Base-by-base conservation (phyloP, 345 rosid genomes). In the Salix dunnii region DNA sequence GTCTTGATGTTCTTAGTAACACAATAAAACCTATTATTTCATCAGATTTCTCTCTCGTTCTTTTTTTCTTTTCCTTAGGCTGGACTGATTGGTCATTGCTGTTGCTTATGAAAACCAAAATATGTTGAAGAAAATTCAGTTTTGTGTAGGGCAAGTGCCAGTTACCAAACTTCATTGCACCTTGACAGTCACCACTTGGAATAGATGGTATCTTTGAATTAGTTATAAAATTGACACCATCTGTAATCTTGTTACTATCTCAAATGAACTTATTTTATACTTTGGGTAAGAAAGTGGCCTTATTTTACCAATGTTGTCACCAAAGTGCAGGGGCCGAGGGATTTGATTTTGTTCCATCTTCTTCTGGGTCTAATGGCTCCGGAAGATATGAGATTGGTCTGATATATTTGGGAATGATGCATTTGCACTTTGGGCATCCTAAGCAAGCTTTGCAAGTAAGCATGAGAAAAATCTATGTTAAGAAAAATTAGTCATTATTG, bases 291-390 rank as follows among this genome's bases (percentile, higher is more conserved):
- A 77, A 77, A 69, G 71, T 73, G 73, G 82, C 62, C 84, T 88
- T 58, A 88, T 85, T 83, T 79, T 76, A 65, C 66, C 78, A 72
- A 82, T 79, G 77, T 81, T 83, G 79, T 83, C 65, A 76, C 81
- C 84, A 87, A 88, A 96, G 99, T 96, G 97, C 97, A 92, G 99
- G 98, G 90, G 85, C 80, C 33, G 99, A 93, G 88, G 98, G 97
- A 87, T 83, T 89, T 81, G 99, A 96, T 80, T 84, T 86, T 78
- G 85, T 82, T 81, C 84, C 90, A 40, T 78, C 90, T 77, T 83
- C 94, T 77, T 74, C 86, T 79, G 90, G 82, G 28, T 86, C 84
- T 63, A 90, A 81, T 83, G 81, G 77, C 79, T 77, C 78, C 51
- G 98, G 91, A 86, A 87, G 97, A 84, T 92, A 87, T 73, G 97